phyloP scores from a whole-genome alignment of 176 grass and related monocot species.

The bread wheat (Triticum aestivum) region IWGSC_CS_RefSeq_v2.1 NC_057806.1:293418113-293418612 shows the following conservation, averaged over 20 bases:
- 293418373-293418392: background rate
- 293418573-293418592: no score
- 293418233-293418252: slow-evolving; percentile 43
- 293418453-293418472: background rate
- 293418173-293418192: slow-evolving; percentile 24
- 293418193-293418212: slow-evolving; percentile 28
- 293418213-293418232: slow-evolving; percentile 56
- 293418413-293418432: background rate
- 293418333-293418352: slow-evolving; percentile 19
- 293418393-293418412: background rate
- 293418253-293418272: background rate
- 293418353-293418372: background rate
- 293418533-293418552: no score
- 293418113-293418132: background rate
- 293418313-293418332: background rate
- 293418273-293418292: slow-evolving; percentile 13
- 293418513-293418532: no score
- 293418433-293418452: background rate
- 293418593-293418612: no score
- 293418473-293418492: background rate
- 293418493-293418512: background rate
- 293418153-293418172: slow-evolving; percentile 7
- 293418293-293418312: background rate
- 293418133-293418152: background rate
- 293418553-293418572: no score